These are phyloP conservation scores for Venturia effusa DNA, from an alignment of 2,329 filamentous ascomycete species.

Conservation along the genomic window DNA sequence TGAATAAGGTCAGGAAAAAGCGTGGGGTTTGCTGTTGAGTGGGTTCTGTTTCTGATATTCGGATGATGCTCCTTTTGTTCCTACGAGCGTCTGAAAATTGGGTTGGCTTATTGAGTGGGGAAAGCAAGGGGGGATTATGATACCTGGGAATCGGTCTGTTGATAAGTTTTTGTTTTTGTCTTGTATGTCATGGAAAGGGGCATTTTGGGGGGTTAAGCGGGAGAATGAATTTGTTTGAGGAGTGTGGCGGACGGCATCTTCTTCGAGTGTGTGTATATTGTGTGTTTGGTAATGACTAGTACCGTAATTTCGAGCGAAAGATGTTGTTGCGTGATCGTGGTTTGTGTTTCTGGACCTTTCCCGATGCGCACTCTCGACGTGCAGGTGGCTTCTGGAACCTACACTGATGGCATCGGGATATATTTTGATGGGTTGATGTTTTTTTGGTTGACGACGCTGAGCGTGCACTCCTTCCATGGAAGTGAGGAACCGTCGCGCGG, in stretches of 20 bases:
- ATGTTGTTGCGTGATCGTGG: too few relatives aligned
- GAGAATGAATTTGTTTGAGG: not conserved
- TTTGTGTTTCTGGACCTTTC: too few relatives aligned
- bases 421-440: too few relatives aligned
- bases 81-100: not conserved
- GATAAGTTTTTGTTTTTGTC: not conserved
- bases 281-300: not conserved
- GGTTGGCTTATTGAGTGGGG: not conserved
- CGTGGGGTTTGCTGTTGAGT: not conserved
- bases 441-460: too few relatives aligned
- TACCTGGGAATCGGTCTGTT: not conserved
- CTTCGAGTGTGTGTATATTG: not conserved
- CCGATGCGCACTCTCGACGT: too few relatives aligned
- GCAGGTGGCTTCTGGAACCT: too few relatives aligned
- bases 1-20: not conserved
- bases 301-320: not conserved
- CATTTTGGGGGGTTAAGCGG: not conserved
- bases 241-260: too few relatives aligned
- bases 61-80: not conserved
- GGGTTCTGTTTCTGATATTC: not conserved
- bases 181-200: not conserved
- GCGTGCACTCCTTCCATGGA: too few relatives aligned
- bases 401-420: too few relatives aligned
- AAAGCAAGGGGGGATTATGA: not conserved
- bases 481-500: too few relatives aligned